Evolutionary conservation across 768 basidiomycete genomes (phyloP), one percentile per base, ranked within the genome.

Genomic region (Trametes cubensis): DNA sequence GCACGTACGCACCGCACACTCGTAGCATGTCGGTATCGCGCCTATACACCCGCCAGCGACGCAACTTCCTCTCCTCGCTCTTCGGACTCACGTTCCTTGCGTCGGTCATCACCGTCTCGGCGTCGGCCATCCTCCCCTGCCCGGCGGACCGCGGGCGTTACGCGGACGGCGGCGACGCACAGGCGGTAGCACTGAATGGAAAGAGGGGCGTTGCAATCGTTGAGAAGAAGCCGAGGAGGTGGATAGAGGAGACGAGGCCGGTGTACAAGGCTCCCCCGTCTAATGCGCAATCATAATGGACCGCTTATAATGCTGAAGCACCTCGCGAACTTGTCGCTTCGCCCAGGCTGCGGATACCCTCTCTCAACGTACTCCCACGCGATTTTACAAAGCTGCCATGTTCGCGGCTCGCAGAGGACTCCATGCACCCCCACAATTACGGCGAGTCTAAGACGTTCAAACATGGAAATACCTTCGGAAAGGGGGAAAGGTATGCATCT

Each of bases 51-150:
- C 76, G 71, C 61, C 85, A 85, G 72, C 84, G 85, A 54, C 90
- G 91, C 72, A 83, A 83, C 66, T 81, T 92, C 77, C 79, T 92
- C 64, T 86, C 92, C 8, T 83, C 88, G 38, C 85, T 94, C 65
- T 94, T 94, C 72, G 86, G 84, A 69, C 75, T 90, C 68, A 94
- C 92, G 3, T 92, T 90, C 74, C 75, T 91, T 72, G 89, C 88
- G 25, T 83, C 90, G 18, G 81, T 94, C 61, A 64, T 90, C 63
- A 93, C 92, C 55, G 92, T 94, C 18, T 88, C 88, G 14, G 89
- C 89, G 23, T 92, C 91, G 21, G 85, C 83, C 70, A 78, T 92
- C 42, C 77, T 94, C 34, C 91, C 92, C 55, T 94, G 92, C 68
- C 92, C 92, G 8, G 90, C 85, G n/a, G 76, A 80, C 45, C 76